Base-by-base conservation (phyloP, 176 grass and related monocot genomes). In the Rhipidocladum racemiflorum region DNA sequence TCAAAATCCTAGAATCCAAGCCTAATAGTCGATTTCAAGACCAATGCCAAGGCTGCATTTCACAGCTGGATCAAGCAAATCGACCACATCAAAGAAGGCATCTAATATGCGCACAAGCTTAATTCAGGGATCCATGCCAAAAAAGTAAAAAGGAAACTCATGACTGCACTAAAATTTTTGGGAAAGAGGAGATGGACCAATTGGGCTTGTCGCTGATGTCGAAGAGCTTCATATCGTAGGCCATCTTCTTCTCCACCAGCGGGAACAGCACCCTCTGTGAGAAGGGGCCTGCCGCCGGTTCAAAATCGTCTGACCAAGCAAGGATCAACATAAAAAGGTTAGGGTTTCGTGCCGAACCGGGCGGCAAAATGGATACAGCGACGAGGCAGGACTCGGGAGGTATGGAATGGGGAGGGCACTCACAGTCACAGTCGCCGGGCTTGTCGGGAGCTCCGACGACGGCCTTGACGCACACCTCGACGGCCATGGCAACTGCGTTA, bases 211-310 rank as follows among this genome's bases (percentile, higher is more conserved):
- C 84, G 70, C 61, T 83, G 70, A 98, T 39, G 54, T 94, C 84
- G 82, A 97, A 27, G 74, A 93, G 84, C 81, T 94, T 97, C 39
- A 76, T 53, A 60, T 94, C 75, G 86, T 97, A 94, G 59, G 92
- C 9, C 18, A 91, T 76, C 44, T 92, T 89, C 92, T 97, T 94
- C 95, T 94, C 95, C 88, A 94, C 88, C 42, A 97, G 79, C 32
- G 92, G 86, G 57, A 97, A 77, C 43, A 97, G 84, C 75, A 94
- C 90, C 65, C 88, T 91, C 49, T 97, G 92, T 6, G 84, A 81
- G 82, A 94, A 97, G 20, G 95, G 95, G 40, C 92, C 92, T 97
- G 42, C 51, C 4, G 1, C 30, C 30, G 53, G 25, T 45, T 30
- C 57, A 21, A 76, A 61, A 35, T 68, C 28, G 56, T 13, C 59